phyloP scores from a whole-genome alignment of 345 rosid species.

The Ailanthus altissimus region DNA sequence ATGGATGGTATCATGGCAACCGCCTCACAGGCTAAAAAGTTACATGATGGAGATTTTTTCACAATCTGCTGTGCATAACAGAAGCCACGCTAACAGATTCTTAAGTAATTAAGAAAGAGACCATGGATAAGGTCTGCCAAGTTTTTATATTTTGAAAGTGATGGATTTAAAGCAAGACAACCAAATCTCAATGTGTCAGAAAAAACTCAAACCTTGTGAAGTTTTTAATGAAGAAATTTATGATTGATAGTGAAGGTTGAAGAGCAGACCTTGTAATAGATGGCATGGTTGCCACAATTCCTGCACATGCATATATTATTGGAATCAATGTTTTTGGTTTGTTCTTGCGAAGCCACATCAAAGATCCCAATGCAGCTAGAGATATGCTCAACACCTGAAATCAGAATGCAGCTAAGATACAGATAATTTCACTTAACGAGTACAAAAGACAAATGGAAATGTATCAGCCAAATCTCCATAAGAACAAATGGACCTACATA shows the following conservation, averaged over 20 bases:
- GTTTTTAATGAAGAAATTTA: neutral
- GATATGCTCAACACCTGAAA: conserved; percentile 84
- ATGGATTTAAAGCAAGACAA: neutral
- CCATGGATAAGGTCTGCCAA: neutral
- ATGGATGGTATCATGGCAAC: neutral
- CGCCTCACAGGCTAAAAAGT: neutral
- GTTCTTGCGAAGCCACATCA: conserved; percentile 98
- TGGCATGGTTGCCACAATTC: conserved; percentile 95
- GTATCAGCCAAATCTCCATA: neutral
- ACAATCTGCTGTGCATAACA: neutral
- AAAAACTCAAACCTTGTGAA: neutral
- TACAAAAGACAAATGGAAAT: neutral
- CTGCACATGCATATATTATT: conserved; percentile 80
- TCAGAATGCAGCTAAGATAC: conserved; percentile 10
- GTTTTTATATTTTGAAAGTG: neutral
- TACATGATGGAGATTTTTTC: neutral
- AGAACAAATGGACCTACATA: conserved; percentile 1
- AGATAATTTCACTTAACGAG: neutral
- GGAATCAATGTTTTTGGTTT: conserved; percentile 90
- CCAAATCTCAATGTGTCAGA: neutral
- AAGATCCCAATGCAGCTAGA: conserved; percentile 89
- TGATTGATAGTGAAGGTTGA: neutral
- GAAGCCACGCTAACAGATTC: neutral
- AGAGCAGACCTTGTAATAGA: conserved; percentile 67
- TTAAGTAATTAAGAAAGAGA: neutral